These are phyloP conservation scores for Rhodosporidiobolus sp. DNA, from an alignment of 768 basidiomycete genomes.

Conservation along the genomic window DNA sequence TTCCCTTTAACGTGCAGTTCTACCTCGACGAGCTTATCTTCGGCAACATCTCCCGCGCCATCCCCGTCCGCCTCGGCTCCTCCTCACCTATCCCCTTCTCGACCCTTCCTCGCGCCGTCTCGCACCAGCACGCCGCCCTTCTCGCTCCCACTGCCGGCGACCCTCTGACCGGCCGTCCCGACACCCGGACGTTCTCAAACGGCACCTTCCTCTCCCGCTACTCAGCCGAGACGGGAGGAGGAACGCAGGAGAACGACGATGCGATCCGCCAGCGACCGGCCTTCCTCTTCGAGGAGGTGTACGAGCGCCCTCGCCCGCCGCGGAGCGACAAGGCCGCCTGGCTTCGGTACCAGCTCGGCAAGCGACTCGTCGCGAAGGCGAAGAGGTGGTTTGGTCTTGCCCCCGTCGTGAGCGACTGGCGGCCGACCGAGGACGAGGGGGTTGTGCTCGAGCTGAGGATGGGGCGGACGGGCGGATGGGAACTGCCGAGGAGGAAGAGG, in stretches of 20 bases:
- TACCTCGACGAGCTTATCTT: constrained; percentile 29
- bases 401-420: background rate
- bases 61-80: constrained; percentile 63
- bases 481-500: background rate
- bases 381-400: background rate
- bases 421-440: constrained; percentile 8
- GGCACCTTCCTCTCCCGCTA: background rate
- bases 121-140: constrained; percentile 63
- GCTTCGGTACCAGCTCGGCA: background rate
- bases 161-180: background rate
- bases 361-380: background rate
- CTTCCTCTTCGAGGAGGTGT: constrained; percentile 47
- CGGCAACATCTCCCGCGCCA: constrained; percentile 53
- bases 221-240: constrained; percentile 51
- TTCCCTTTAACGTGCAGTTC: constrained; percentile 11
- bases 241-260: constrained; percentile 58
- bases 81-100: constrained; percentile 54
- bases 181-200: no score
- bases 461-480: constrained; percentile 11
- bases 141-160: background rate
- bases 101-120: background rate
- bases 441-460: constrained; percentile 18
- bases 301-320: background rate
- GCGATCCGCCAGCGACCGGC: constrained; percentile 61
- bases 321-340: background rate